phyloP scores from a whole-genome alignment of 257 asterid genomes.

The Solanum sejunctum region DNA sequence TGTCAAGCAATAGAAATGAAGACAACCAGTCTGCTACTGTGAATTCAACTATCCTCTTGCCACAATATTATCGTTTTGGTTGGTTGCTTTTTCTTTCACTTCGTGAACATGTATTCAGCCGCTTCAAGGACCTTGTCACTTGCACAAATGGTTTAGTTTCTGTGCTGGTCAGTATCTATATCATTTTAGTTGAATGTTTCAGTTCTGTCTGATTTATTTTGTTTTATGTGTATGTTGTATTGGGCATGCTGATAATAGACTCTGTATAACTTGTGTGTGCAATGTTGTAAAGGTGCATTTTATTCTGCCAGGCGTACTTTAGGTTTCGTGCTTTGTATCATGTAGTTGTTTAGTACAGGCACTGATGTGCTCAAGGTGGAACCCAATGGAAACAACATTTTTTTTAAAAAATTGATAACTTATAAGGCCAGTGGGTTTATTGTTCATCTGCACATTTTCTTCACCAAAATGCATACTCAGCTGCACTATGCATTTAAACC shows the following conservation, averaged over 20 bases:
- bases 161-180: slow-evolving; percentile 52
- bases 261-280: not conserved
- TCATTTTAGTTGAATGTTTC: slow-evolving; percentile 4
- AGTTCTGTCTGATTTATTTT: not conserved
- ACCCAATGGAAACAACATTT: not conserved
- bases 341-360: not conserved
- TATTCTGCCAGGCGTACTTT: not conserved
- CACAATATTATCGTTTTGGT: slow-evolving; percentile 81
- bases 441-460: not conserved
- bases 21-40: slow-evolving; percentile 31
- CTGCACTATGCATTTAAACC: not conserved
- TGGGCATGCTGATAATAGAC: not conserved
- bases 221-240: not conserved
- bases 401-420: not conserved
- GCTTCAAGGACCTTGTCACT: slow-evolving; percentile 74
- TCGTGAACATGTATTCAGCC: slow-evolving; percentile 60
- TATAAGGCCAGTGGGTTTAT: not conserved
- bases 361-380: not conserved
- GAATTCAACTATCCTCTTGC: slow-evolving; percentile 6
- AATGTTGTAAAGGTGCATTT: not conserved
- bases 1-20: slow-evolving; percentile 26
- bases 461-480: not conserved
- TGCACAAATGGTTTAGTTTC: slow-evolving; percentile 87
- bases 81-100: slow-evolving; percentile 89
- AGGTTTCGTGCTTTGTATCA: not conserved